Base-by-base conservation (phyloP, 1,139 yeast genomes). In the Protomyces lactucae-debilis region DNA sequence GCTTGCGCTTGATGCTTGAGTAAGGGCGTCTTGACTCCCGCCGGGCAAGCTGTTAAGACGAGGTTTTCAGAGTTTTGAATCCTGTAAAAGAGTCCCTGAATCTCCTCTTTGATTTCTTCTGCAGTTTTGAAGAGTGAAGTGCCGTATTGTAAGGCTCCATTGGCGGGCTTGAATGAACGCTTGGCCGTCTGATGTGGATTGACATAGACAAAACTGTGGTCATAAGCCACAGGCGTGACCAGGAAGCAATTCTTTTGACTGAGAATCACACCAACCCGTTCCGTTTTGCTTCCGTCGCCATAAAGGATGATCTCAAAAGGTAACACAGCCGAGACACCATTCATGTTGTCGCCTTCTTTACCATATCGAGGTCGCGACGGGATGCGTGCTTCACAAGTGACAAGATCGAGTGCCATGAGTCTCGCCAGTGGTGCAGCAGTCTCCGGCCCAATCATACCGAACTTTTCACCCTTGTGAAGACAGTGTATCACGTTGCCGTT, bases 1-100 rank as follows among this genome's bases (percentile, higher is more conserved):
- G 64, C 64, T 55, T 60, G 64, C n/a, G 25, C 28, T 36, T 60
- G 64, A 32, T 60, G 64, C 55, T 60, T 60, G 52, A 54, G 55
- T 23, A 54, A 39, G 16, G 55, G 5, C 28, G 64, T 55, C 12
- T 39, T 37, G 45, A 60, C 21, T 25, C 55, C 64, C 3, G 12
- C 35, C 2, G 64, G 64, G 12, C 46, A 43, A 9, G 45, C 51
- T n/a, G 48, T 51, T n/a, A 32, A 52, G 1, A 21, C 55, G 10
- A 60, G 39, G 21, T 46, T 51, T 12, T 39, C 51, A 2, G 55
- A 32, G 35, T 60, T 60, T 35, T 59, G 63, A 40, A 59, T 59
- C 18, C 40, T 36, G 23, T 59, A 39, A 39, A 59, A 59, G 21
- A 59, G 52, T 12, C 55, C 54, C 45, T 59, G 57, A 14, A 59